These are phyloP conservation scores for Blakeslea trispora DNA, from an alignment of 371 early-diverging fungal species.

Conservation along the genomic window DNA sequence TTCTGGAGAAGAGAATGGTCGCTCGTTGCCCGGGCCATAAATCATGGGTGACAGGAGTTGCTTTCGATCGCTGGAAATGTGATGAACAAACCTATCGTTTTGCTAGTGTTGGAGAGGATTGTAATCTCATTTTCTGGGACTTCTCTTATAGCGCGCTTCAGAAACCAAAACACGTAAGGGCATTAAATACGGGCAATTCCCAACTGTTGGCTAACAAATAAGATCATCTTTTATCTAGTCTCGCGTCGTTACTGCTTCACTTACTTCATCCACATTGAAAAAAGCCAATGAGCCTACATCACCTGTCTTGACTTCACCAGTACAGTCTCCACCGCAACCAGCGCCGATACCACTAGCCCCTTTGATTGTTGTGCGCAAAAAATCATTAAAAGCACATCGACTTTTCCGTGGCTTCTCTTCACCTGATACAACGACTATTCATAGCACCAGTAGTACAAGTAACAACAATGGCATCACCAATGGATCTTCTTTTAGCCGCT, in stretches of 20 bases:
- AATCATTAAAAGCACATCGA: conserved; percentile 20
- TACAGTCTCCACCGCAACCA: not conserved
- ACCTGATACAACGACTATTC: conserved; percentile 8
- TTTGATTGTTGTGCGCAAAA: conserved; percentile 21
- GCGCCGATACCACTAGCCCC: not conserved
- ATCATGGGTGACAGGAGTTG: conserved; percentile 89
- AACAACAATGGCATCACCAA: not conserved
- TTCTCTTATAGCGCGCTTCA: conserved; percentile 83
- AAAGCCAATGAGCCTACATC: not conserved
- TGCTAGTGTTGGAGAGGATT: conserved; percentile 92
- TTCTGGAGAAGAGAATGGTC: conserved; percentile 71
- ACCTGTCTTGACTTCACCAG: not conserved
- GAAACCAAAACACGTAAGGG: conserved; percentile 68
- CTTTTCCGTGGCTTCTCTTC: conserved; percentile 23
- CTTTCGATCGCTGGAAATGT: conserved; percentile 91
- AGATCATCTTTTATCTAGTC: not conserved
- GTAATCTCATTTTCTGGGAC: conserved; percentile 91
- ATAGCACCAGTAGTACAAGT: conserved; percentile 1
- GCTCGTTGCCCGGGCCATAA: conserved; percentile 94
- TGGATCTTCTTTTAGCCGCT: conserved; percentile 14
- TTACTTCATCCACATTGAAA: not conserved
- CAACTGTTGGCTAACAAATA: not conserved
- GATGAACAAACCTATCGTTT: conserved; percentile 85
- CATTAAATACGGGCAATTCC: not conserved
- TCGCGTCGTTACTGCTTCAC: conserved; percentile 1